phyloP scores from a whole-genome alignment of 2,329 filamentous ascomycete genomes.

The Fusarium protoensiforme region DNA sequence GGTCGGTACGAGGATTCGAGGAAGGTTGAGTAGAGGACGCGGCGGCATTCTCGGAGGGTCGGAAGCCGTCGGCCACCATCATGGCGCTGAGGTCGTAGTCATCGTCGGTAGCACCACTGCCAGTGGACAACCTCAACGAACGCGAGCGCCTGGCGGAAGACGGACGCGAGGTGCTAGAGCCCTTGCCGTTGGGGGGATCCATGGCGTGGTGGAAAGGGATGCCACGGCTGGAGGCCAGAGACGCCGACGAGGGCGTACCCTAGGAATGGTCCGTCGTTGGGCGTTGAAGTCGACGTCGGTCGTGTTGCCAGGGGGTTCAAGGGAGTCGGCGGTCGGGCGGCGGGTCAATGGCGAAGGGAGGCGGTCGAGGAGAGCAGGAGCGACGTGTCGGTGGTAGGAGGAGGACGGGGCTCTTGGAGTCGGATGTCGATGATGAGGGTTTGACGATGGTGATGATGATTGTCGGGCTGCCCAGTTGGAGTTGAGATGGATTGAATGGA shows the following conservation, averaged over 20 bases:
- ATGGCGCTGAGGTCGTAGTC: slow-evolving; percentile 63
- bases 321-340: slow-evolving; percentile 14
- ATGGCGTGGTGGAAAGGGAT: slow-evolving; percentile 47
- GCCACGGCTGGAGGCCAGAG: slow-evolving; percentile 38
- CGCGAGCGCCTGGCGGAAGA: slow-evolving; percentile 56
- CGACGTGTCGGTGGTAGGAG: background rate
- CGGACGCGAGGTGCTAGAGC: slow-evolving; percentile 54
- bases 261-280: slow-evolving; percentile 29
- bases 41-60: slow-evolving; percentile 48
- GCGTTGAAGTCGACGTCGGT: slow-evolving; percentile 23
- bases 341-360: slow-evolving; percentile 19
- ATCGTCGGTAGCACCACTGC: slow-evolving; percentile 48
- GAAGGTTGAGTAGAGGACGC: slow-evolving; percentile 14
- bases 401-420: background rate
- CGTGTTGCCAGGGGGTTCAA: slow-evolving; percentile 22
- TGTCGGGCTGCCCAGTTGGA: slow-evolving; percentile 6
- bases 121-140: slow-evolving; percentile 53
- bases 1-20: slow-evolving; percentile 30
- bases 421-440: background rate
- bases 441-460: slow-evolving; percentile 15
- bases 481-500: slow-evolving; percentile 34
- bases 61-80: slow-evolving; percentile 65
- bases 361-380: slow-evolving; percentile 8
- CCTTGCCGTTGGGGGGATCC: slow-evolving; percentile 53
- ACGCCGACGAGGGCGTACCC: slow-evolving; percentile 42